Base-by-base conservation (phyloP, 176 grass and related monocot genomes). In the Musa troglodytarum region DNA sequence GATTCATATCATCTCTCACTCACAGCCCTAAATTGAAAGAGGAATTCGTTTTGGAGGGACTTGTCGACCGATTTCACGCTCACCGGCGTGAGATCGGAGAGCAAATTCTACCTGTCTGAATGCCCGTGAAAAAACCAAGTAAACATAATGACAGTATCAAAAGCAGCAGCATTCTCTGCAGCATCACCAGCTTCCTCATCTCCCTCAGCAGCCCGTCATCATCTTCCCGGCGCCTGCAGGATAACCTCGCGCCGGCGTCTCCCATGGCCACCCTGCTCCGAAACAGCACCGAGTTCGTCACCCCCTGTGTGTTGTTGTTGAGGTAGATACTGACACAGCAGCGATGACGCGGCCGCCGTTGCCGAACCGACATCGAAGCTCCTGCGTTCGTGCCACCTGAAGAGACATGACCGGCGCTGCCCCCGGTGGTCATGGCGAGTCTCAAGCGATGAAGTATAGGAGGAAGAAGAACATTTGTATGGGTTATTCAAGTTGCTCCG, bases 241-340 rank as follows among this genome's bases (percentile, higher is more conserved):
- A 53, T 59, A 97, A 67, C 53, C 86, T 80, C 34, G 80, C 61
- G 7, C 90, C 85, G 0, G 88, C 77, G 54, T 89, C 84, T 13
- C 77, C 81, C 83, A 93, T 87, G 20, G 52, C 58, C 56, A 97
- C 89, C 77, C 79, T 85, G 83, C 93, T 97, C 82, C 93, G 80
- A 1, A 97, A 68, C 56, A 97, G 63, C 59, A 93, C 79, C 25
- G 93, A 97, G 81, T 93, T 97, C 59, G 90, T 89, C 70, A 97
- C 93, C 8, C 90, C 90, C 58, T 97, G 90, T 73, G 93, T 81
- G 71, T 97, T 97, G 67, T 83, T 87, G 63, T 87, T 87, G 22
- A 97, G 77, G 57, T 91, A 90, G 69, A 93, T 83, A 74, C 82
- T 90, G 69, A 90, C 76, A 75, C 80, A 50, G 74, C 73, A 34